Evolutionary conservation across 768 basidiomycete species (phyloP), one percentile per base, ranked within the genome.

Genomic region (Boletus subparvulus): DNA sequence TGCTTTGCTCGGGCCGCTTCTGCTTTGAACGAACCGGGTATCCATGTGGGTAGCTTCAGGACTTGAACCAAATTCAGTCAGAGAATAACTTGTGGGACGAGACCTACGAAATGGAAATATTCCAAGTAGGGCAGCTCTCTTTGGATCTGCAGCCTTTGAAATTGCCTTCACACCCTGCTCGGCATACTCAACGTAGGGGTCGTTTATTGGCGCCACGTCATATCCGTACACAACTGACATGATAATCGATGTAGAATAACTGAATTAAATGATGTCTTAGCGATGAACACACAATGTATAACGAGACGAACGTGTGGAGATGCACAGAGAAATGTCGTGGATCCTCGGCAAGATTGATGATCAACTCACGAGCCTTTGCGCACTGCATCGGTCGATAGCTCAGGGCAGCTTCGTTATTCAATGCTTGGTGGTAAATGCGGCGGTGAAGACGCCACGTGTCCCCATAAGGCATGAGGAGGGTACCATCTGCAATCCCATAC

Each of bases 391-490:
- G 69, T 16, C 56, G 64, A 55, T 74, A 78, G 16, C 41, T 61
- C 12, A 47, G 5, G 19, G 66, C 56, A 12, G 70, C 68, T 42
- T 69, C 67, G 2, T 59, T 52, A 35, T 64, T 64, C 61, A 78
- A 63, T 12, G 67, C 63, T 49, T 77, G 74, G 36, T 77, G 75
- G 36, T 66, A 66, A 30, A 69, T 61, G 39, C 69, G 66, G 6
- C 66, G 66, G 32, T 77, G 72, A 33, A 63, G 61, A 28, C 76
- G 71, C 78, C 78, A 79, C 19, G 61, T 65, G 9, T 72, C 65
- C 1, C 75, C 77, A 55, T 79, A 78, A 8, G 64, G 66, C 66
- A 75, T 69, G 17, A 75, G 56, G 26, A 65, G 56, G 9, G 70
- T 63, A 51, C 73, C 69, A 47, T 70, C 69, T 63, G 69, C 71